These are phyloP conservation scores for Mycena kentingensis DNA, from an alignment of 768 basidiomycete species.

Conservation along the genomic window DNA sequence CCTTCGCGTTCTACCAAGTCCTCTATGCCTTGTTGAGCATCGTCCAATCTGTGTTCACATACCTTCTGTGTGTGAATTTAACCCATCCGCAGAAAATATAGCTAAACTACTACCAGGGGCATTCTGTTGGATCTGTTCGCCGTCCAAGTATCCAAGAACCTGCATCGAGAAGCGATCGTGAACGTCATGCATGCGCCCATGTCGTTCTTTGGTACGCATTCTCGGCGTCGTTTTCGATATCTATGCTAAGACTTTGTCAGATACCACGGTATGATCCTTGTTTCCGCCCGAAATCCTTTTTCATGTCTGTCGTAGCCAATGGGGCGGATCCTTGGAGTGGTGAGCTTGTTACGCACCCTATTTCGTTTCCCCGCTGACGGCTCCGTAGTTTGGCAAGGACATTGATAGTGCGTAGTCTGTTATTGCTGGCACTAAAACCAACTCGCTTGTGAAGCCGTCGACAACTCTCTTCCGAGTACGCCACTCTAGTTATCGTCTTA, in stretches of 20 bases:
- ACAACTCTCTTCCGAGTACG: slow-evolving; percentile 61
- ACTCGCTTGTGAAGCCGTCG: slow-evolving; percentile 44
- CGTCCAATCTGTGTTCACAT: slow-evolving; percentile 55
- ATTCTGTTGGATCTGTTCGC: slow-evolving; percentile 57
- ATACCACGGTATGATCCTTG: slow-evolving; percentile 10
- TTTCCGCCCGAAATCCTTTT: background rate
- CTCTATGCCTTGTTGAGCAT: slow-evolving; percentile 66
- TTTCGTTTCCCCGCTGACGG: background rate
- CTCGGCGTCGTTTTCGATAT: background rate
- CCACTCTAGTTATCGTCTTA: background rate
- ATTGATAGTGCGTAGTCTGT: slow-evolving; percentile 50
- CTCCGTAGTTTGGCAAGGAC: slow-evolving; percentile 56
- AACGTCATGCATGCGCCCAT: slow-evolving; percentile 72
- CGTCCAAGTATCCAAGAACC: slow-evolving; percentile 58
- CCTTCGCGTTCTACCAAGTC: slow-evolving; percentile 63
- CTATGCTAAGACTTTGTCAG: background rate
- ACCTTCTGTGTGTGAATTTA: slow-evolving; percentile 47
- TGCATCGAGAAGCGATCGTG: slow-evolving; percentile 57
- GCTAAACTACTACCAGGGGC: slow-evolving; percentile 38
- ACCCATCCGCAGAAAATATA: no score
- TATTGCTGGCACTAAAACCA: background rate
- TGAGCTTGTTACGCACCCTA: background rate
- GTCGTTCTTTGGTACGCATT: slow-evolving; percentile 69
- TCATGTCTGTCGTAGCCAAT: slow-evolving; percentile 42
- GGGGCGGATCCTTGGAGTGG: slow-evolving; percentile 59